Conservation (phyloP, 495 filamentous ascomycete genomes). For the Amphirosellinia nigrospora region DNA sequence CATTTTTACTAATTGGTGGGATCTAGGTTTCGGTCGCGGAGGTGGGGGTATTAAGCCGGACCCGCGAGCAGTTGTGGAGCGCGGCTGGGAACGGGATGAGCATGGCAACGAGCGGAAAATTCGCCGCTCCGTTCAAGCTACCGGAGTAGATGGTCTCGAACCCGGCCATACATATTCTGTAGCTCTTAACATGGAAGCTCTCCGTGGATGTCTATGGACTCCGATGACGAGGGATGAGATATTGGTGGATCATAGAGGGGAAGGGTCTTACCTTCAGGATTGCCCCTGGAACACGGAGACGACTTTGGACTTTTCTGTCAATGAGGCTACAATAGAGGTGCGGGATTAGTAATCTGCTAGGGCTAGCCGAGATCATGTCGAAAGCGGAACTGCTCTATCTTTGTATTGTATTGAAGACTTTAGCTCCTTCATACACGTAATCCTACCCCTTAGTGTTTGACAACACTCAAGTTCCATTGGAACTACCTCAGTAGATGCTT, state of each 20-base stretch:
- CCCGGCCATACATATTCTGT: constrained; percentile 13
- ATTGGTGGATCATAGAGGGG: not conserved
- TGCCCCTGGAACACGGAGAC: constrained; percentile 4
- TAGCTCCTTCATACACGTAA: no score
- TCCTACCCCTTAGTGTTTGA: no score
- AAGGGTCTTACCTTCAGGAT: not conserved
- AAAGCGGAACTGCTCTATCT: no score
- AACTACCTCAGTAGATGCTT: no score
- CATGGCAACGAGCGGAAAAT: constrained; percentile 8
- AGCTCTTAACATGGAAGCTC: not conserved
- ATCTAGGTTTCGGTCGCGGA: constrained; percentile 12
- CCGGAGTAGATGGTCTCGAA: constrained; percentile 1
- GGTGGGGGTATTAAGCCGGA: not conserved
- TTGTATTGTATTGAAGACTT: no score
- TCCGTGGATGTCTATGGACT: not conserved
- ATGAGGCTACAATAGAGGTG: not conserved
- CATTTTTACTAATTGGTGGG: not conserved
- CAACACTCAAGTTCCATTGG: no score
- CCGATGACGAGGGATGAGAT: constrained; percentile 3
- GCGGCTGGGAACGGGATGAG: not conserved
- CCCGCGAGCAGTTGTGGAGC: not conserved
- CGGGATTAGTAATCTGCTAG: not conserved
- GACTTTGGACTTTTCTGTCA: not conserved
- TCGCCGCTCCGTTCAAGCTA: not conserved
- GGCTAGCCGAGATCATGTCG: not conserved